phyloP scores from a whole-genome alignment of 768 basidiomycete species.

The Boletus rubropictus region DNA sequence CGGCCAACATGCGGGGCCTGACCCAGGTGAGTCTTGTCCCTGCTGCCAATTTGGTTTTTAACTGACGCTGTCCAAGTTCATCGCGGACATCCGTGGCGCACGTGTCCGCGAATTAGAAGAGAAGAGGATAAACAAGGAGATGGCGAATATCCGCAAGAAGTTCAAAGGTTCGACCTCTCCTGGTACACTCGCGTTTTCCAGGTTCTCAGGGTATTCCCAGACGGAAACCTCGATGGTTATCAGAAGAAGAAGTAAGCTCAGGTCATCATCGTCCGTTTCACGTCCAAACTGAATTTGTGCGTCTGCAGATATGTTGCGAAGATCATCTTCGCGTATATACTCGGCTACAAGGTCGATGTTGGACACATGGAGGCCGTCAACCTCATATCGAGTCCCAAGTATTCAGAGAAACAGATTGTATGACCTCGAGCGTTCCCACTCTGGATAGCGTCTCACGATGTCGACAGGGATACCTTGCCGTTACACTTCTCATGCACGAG shows the following conservation, averaged over 20 bases:
- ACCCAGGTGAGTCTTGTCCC: constrained; percentile 62
- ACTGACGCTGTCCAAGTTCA: constrained; percentile 59
- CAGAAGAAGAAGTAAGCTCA: constrained; percentile 84
- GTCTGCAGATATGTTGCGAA: constrained; percentile 86
- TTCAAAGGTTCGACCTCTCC: constrained; percentile 70
- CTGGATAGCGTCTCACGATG: constrained; percentile 1
- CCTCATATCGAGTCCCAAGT: constrained; percentile 90
- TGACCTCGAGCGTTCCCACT: constrained; percentile 25
- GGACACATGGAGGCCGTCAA: constrained; percentile 99
- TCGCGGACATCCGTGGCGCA: constrained; percentile 96
- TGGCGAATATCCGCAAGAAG: constrained; percentile 99
- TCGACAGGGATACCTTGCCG: constrained; percentile 88
- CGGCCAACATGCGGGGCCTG: constrained; percentile 84
- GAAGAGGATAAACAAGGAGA: constrained; percentile 99
- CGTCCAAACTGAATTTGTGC: constrained; percentile 13
- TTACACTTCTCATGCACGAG: constrained; percentile 97
- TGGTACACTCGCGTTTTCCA: constrained; percentile 3
- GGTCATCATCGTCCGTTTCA: constrained; percentile 7
- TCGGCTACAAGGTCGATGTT: constrained; percentile 98
- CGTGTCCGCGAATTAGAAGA: constrained; percentile 95
- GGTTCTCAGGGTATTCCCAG: constrained; percentile 33
- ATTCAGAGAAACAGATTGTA: constrained; percentile 99
- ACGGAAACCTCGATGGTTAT: constrained; percentile 83
- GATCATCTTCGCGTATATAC: constrained; percentile 97
- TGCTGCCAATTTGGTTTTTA: not conserved